phyloP scores from a whole-genome alignment of 2,329 filamentous ascomycete genomes.

The Tolypocladium sp. region DNA sequence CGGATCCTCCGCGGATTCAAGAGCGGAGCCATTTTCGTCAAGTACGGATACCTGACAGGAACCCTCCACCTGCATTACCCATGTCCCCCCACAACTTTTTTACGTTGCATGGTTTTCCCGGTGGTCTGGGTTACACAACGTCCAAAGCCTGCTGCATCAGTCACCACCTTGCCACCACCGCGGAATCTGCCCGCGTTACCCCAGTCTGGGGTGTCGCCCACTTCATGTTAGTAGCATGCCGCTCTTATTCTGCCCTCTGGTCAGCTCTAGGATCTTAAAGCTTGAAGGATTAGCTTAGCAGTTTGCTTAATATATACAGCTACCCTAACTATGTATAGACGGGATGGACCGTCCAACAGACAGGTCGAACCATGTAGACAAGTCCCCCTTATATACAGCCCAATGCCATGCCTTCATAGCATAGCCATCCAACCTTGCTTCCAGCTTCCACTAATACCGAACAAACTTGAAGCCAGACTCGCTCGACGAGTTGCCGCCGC shows the following conservation, averaged over 20 bases:
- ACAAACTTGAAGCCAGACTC: too few species aligned
- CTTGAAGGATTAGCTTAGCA: background rate
- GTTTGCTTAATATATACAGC: background rate
- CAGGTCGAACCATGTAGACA: background rate
- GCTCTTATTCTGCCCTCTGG: background rate
- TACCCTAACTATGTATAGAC: background rate
- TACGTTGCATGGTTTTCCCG: background rate
- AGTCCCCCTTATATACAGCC: too few species aligned
- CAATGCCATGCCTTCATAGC: too few species aligned
- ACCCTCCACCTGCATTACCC: background rate
- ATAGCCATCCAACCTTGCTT: too few species aligned
- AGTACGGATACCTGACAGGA: background rate
- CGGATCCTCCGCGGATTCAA: background rate
- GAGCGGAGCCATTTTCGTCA: background rate
- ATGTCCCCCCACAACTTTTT: background rate
- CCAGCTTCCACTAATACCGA: too few species aligned
- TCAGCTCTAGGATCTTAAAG: background rate
- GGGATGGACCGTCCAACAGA: background rate
- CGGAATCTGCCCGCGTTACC: background rate
- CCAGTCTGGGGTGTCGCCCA: background rate
- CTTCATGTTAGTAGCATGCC: background rate
- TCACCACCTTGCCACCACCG: too few species aligned
- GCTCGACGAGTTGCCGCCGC: background rate
- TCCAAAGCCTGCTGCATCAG: background rate
- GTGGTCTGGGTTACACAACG: background rate